Conservation (phyloP, 2,329 filamentous ascomycete species). For the Cytospora chrysosperma region DNA sequence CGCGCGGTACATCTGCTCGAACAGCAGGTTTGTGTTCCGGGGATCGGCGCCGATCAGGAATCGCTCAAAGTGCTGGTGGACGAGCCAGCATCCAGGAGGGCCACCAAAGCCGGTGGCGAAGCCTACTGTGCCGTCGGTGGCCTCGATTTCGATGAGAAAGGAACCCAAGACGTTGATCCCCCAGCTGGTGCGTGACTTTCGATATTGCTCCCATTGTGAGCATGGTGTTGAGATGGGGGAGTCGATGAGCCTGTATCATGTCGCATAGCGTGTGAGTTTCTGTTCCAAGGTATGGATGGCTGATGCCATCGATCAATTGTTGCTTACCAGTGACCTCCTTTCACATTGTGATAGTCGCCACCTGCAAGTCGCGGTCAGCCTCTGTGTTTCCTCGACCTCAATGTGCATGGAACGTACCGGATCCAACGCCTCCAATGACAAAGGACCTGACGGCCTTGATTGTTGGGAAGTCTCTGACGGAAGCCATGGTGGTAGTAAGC, state of each 20-base stretch:
- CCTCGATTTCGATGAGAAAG: constrained; percentile 87
- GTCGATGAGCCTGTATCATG: constrained; percentile 75
- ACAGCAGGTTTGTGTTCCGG: constrained; percentile 85
- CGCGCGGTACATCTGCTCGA: constrained; percentile 93
- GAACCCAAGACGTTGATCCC: constrained; percentile 94
- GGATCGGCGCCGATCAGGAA: constrained; percentile 89
- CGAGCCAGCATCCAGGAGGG: constrained; percentile 89
- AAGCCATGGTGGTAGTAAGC: constrained; percentile 40
- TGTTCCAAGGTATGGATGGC: no score
- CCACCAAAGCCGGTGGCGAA: constrained; percentile 94
- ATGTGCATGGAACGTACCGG: constrained; percentile 41
- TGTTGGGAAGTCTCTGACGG: constrained; percentile 62
- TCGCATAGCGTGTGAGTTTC: not conserved
- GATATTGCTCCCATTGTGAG: constrained; percentile 85
- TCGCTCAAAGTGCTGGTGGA: constrained; percentile 88
- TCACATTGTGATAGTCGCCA: constrained; percentile 91
- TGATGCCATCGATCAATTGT: no score
- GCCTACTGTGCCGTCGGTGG: constrained; percentile 85
- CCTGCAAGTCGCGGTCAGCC: constrained; percentile 44
- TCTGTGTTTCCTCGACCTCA: not conserved
- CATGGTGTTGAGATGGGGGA: constrained; percentile 90
- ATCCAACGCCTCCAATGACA: constrained; percentile 63
- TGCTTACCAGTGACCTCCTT: constrained; percentile 66
- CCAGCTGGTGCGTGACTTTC: constrained; percentile 85
- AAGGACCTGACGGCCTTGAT: constrained; percentile 76